Conservation (phyloP, 2,329 filamentous ascomycete genomes). For the Biscogniauxia sp. region DNA sequence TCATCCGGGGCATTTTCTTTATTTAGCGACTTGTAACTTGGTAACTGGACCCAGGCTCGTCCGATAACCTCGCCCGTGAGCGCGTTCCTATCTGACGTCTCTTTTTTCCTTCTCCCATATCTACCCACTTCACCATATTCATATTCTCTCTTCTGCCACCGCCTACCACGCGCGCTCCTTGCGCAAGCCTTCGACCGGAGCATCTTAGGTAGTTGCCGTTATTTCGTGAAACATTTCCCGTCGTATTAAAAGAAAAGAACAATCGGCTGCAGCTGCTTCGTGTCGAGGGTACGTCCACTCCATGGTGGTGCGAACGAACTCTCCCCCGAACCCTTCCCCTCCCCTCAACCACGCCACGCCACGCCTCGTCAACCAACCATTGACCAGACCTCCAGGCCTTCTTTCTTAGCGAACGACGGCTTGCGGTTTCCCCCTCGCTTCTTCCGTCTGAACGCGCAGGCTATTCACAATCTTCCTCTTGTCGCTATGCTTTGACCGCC, state of each 20-base stretch:
- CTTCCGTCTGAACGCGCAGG: not conserved
- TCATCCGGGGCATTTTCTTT: not conserved
- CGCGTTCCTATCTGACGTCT: not conserved
- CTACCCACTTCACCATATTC: not conserved
- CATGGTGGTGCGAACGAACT: not conserved
- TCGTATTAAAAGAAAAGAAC: not conserved
- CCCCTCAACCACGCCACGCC: not conserved
- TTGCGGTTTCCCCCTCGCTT: not conserved
- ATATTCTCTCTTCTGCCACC: not conserved
- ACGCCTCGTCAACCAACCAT: not conserved
- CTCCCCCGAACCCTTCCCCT: not conserved
- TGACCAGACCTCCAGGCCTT: not conserved
- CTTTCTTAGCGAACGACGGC: not conserved
- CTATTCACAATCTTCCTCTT: not conserved
- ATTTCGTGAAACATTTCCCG: not conserved
- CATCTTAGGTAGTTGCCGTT: not conserved
- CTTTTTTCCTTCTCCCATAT: not conserved
- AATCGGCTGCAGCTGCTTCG: not conserved
- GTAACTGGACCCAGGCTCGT: not conserved
- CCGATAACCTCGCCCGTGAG: not conserved
- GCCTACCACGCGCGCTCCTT: not conserved
- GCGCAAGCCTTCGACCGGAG: not conserved
- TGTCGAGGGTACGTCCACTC: not conserved
- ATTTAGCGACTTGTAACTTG: not conserved
- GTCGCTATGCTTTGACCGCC: slow-evolving; percentile 6